Base-by-base conservation (phyloP, 108 stramenopile species). In the Craspedostauros australis region DNA sequence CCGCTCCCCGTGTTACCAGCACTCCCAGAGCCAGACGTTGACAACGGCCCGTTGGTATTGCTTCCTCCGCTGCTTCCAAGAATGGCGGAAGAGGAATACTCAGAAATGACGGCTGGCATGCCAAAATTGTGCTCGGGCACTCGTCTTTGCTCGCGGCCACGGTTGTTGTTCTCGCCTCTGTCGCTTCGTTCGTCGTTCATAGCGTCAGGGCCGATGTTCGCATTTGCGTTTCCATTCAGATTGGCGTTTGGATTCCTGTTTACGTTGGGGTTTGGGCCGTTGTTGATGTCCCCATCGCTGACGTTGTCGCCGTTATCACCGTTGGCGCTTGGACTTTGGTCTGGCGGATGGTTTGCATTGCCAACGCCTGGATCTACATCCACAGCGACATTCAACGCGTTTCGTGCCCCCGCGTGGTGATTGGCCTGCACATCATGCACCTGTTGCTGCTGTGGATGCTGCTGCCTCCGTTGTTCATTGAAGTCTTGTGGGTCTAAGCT, bases 1-100 rank as follows among this genome's bases (percentile, higher is more conserved):
- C 68, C 73, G 41, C 73, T 75, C 9, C 66, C 67, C 7, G 70
- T 56, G 30, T 62, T 70, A 11, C 55, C 44, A 15, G 55, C 70
- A 57, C 64, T 66, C 20, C 64, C 64, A 43, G 64, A 66, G 18
- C 64, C 64, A 22, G 64, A 66, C 21, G 64, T 57, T 44, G 62
- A 61, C 50, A 51, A 34, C 4, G 11, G 19, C n/a, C n/a, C n/a
- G 36, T 63, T 53, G 27, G 5, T 23, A 36, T 63, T 63, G 50
- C 52, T 63, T 20, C 30, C 51, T n/a, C 52, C 51, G 20, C 52
- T 54, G n/a, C 42, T 49, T 47, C 49, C 19, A 42, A 12, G 14
- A 27, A 31, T 42, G 33, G 14, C 27, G 14, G 56, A 56, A 27
- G 54, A 57, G 8, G 64, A 57, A 29, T 66, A 66, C 33, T 64